Evolutionary conservation across 1,139 yeast species (phyloP), one percentile per base, ranked within the genome.

Genomic region (Protomyces pachydermus): DNA sequence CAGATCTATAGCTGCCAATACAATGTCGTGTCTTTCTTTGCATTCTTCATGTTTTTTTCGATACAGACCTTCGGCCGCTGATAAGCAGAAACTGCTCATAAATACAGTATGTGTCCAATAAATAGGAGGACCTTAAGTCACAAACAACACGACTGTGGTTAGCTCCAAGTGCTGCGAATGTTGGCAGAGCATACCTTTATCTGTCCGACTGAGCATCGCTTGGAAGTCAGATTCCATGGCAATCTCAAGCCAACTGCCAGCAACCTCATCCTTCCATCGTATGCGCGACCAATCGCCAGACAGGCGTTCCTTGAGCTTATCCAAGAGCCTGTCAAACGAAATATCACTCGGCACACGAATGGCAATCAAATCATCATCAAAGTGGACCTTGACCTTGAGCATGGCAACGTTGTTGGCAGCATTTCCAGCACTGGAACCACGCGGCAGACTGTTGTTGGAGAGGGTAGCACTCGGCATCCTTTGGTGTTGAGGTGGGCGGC

Each of bases 281-380:
- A 78, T 73, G 12, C 66, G 61, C 23, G 71, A 68, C 60, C 75
- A 68, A 8, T 71, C 80, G 8, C 55, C 58, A 5, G 48, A 42
- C 61, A 91, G 80, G 65, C 97, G 80, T 65, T 88, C 86, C 61
- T 81, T 79, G 62, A 91, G 82, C 71, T 86, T 83, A 38, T 79
- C 77, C 71, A 84, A 83, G 67, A 93, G 77, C 63, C 86, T 91
- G 45, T 75, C 78, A 65, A 87, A 79, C 3, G 85, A 77, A 58
- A 86, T 82, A 68, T 80, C 81, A 4, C 38, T 42, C 35, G 91
- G 88, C 56, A 93, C 82, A 65, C 89, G 79, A 65, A 93, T 80
- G 8, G 96, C 98, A 78, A 93, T 90, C 34, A 91, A 87, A 74
- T 91, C 98, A 71, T 91, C 97, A 66, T 86, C 86, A 72, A 85